Conservation (phyloP, 2,329 filamentous ascomycete species). For the Penicillium griseofulvum region DNA sequence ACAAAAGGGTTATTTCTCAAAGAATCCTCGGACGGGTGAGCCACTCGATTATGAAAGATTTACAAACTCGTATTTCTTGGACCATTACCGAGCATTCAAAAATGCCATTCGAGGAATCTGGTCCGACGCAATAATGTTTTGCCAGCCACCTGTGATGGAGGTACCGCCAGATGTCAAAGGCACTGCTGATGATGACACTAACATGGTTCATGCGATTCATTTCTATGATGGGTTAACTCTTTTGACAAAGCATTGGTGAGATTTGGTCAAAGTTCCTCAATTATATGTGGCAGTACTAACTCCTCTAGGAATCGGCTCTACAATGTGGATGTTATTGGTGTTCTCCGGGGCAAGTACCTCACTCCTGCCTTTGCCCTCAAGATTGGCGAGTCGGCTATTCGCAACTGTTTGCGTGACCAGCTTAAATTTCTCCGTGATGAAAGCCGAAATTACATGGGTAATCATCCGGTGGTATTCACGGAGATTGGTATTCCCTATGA, state of each 20-base stretch:
- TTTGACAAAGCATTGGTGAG: conserved; percentile 90
- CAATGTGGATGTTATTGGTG: conserved; percentile 94
- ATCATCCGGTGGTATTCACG: conserved; percentile 83
- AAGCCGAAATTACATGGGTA: conserved; percentile 81
- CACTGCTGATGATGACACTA: conserved; percentile 81
- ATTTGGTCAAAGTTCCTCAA: conserved; percentile 2
- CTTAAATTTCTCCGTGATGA: conserved; percentile 79
- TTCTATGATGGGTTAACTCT: conserved; percentile 96
- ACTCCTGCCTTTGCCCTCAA: conserved; percentile 90
- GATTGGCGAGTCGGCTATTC: conserved; percentile 86
- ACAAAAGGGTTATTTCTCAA: conserved; percentile 83
- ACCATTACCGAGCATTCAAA: conserved; percentile 74
- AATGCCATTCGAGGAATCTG: conserved; percentile 73
- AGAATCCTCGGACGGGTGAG: conserved; percentile 70
- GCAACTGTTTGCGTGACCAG: conserved; percentile 89
- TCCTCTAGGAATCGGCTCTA: conserved; percentile 72
- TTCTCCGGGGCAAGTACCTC: conserved; percentile 83
- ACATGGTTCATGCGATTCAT: conserved; percentile 89
- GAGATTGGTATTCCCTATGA: conserved; percentile 98
- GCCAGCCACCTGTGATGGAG: conserved; percentile 88
- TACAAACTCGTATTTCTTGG: conserved; percentile 88
- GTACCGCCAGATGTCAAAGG: conserved; percentile 85
- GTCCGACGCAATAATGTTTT: conserved; percentile 78
- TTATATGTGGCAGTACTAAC: conserved; percentile 9
- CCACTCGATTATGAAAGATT: conserved; percentile 78